These are phyloP conservation scores for Penicillium malachiteum DNA, from an alignment of 495 filamentous ascomycete genomes.

Conservation along the genomic window DNA sequence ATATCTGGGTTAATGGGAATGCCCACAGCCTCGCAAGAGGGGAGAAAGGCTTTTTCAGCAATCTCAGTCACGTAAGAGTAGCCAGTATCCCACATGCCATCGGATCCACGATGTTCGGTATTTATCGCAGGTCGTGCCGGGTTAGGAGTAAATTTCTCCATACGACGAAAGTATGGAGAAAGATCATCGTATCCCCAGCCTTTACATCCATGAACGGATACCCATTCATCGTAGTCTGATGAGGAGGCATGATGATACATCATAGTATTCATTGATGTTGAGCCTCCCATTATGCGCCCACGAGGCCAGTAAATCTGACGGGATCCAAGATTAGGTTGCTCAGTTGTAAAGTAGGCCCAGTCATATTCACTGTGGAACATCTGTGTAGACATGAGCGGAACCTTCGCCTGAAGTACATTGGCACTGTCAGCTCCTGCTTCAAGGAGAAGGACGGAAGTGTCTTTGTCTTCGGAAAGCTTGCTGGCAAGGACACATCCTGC, in stretches of 20 bases:
- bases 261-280: slow-evolving; percentile 21
- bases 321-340: slow-evolving; percentile 17
- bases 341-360: slow-evolving; percentile 24
- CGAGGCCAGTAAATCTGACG: slow-evolving; percentile 23
- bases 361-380: slow-evolving; percentile 22
- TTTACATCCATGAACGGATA: slow-evolving; percentile 15
- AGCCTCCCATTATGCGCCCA: slow-evolving; percentile 20
- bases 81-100: slow-evolving; percentile 16
- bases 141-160: slow-evolving; percentile 24
- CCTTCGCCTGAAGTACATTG: slow-evolving; percentile 21
- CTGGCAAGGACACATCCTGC: slow-evolving; percentile 49
- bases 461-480: slow-evolving; percentile 46
- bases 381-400: slow-evolving; percentile 20
- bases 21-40: slow-evolving; percentile 17
- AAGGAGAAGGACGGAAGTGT: slow-evolving; percentile 44
- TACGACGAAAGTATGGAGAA: slow-evolving; percentile 13
- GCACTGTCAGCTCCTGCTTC: slow-evolving; percentile 45
- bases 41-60: slow-evolving; percentile 20
- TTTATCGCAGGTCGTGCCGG: slow-evolving; percentile 16
- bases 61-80: slow-evolving; percentile 25
- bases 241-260: slow-evolving; percentile 23
- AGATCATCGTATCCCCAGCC: slow-evolving; percentile 20
- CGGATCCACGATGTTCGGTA: slow-evolving; percentile 9
- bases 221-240: slow-evolving; percentile 26
- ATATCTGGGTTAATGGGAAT: slow-evolving; percentile 16